A percentile compares a stretch with the other conserved stretches of the same genome.
Evolutionary conservation across 805 yeast species (phyloP).

Genomic region (Jamesozyma spencerorum): DNA sequence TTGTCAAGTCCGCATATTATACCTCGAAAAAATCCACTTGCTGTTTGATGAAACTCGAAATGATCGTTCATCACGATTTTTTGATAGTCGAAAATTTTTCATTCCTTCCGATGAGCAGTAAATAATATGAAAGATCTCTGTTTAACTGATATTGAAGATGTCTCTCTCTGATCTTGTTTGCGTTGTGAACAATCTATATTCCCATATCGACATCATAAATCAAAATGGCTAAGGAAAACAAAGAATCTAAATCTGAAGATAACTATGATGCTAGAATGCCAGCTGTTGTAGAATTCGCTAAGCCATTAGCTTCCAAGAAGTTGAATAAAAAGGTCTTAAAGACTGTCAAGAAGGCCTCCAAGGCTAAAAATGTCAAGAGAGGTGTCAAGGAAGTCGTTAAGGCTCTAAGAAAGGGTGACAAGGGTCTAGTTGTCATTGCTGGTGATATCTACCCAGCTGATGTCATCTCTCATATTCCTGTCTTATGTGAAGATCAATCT

Average conservation of each 20-base stretch:
- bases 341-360: conserved; percentile 94
- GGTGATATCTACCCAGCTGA: conserved; percentile 98
- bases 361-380: conserved; percentile 95
- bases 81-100: conserved; percentile 4
- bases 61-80: too few relatives aligned
- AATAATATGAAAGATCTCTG: neutral
- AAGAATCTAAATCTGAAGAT: conserved; percentile 39
- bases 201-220: neutral
- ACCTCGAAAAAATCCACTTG: too few relatives aligned
- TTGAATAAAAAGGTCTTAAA: conserved; percentile 90
- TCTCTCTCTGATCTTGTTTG: neutral
- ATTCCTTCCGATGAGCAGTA: conserved; percentile 4
- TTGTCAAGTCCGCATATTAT: too few relatives aligned
- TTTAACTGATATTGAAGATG: neutral
- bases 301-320: conserved; percentile 92
- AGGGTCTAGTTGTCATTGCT: conserved; percentile 91
- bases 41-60: too few relatives aligned
- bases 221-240: conserved; percentile 11
- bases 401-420: conserved; percentile 95
- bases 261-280: conserved; percentile 89
- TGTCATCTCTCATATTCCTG: conserved; percentile 95
- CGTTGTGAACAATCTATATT: neutral
- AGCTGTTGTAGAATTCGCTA: conserved; percentile 84
- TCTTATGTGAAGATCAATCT: conserved; percentile 85
- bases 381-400: conserved; percentile 99